Conservation (phyloP, 129 eudicot genomes). For the Tagetes patula region DNA sequence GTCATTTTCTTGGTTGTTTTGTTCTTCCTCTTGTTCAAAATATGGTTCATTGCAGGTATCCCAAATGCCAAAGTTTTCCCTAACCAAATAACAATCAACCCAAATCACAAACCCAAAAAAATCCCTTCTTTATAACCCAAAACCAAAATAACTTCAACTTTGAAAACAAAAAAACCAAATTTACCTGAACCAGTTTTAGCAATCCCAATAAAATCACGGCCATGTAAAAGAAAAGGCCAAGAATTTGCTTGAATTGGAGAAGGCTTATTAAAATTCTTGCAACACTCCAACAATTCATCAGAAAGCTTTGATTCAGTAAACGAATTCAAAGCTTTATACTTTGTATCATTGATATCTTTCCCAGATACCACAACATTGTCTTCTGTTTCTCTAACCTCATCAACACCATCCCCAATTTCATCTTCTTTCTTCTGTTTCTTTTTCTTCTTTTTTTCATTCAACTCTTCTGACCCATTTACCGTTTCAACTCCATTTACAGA, state of each 20-base stretch:
- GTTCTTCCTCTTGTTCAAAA: conserved; percentile 59
- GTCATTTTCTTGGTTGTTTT: conserved; percentile 47
- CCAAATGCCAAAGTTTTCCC: conserved; percentile 98
- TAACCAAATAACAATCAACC: conserved; percentile 31
- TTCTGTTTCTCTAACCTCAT: conserved; percentile 49
- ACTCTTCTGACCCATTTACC: conserved; percentile 32
- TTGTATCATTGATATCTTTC: conserved; percentile 59
- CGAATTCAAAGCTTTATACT: conserved; percentile 55
- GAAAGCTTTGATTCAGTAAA: conserved; percentile 68
- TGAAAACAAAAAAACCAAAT: neutral
- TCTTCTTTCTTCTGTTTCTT: conserved; percentile 28
- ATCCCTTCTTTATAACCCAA: neutral
- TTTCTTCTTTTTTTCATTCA: conserved; percentile 35
- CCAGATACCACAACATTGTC: conserved; percentile 87
- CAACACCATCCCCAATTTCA: conserved; percentile 20
- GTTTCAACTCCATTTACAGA: conserved; percentile 21
- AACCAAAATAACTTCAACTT: neutral
- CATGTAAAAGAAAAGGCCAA: conserved; percentile 81
- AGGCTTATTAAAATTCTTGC: conserved; percentile 77
- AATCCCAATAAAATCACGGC: conserved; percentile 93
- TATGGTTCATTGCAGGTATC: conserved; percentile 85
- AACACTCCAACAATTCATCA: conserved; percentile 65
- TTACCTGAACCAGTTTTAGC: conserved; percentile 98
- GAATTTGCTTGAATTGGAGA: conserved; percentile 95
- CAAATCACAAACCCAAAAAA: neutral